Conservation (phyloP, 305 asterid genomes). For the Fraxinus xanthoxyloides region DNA sequence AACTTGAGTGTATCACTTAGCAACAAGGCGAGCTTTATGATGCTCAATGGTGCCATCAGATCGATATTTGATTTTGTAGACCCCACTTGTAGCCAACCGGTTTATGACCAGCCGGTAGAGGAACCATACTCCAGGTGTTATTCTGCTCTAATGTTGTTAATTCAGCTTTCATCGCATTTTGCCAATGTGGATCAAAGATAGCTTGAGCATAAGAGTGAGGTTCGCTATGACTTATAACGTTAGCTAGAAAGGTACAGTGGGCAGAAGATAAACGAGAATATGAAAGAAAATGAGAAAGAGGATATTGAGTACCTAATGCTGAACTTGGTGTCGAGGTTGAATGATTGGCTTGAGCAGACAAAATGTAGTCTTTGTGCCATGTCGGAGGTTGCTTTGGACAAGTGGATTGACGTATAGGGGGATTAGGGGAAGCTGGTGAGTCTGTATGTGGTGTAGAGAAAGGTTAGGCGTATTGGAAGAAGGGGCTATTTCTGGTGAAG, state of each 20-base stretch:
- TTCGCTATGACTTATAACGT: background rate
- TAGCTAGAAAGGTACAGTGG: background rate
- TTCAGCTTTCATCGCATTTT: background rate
- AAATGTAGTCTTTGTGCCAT: background rate
- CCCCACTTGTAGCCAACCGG: background rate
- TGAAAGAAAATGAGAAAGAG: background rate
- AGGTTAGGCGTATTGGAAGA: too few species aligned
- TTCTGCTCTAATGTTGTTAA: background rate
- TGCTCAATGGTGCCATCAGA: background rate
- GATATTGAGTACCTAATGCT: background rate
- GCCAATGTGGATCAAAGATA: background rate
- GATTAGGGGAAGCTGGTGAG: too few species aligned
- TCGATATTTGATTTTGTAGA: background rate
- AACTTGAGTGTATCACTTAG: background rate
- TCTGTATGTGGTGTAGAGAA: too few species aligned
- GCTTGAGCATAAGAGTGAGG: background rate
- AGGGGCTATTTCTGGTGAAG: too few species aligned
- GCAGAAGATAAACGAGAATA: background rate
- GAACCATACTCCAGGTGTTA: background rate
- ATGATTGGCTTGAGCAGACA: background rate
- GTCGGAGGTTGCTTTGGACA: background rate
- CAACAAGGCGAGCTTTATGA: background rate
- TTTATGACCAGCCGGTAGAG: background rate
- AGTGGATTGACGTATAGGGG: too few species aligned
- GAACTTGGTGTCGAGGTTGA: background rate